Evolutionary conservation across 2,329 filamentous ascomycete species (phyloP), one percentile per base, ranked within the genome.

Genomic region (Exophiala bonariae): DNA sequence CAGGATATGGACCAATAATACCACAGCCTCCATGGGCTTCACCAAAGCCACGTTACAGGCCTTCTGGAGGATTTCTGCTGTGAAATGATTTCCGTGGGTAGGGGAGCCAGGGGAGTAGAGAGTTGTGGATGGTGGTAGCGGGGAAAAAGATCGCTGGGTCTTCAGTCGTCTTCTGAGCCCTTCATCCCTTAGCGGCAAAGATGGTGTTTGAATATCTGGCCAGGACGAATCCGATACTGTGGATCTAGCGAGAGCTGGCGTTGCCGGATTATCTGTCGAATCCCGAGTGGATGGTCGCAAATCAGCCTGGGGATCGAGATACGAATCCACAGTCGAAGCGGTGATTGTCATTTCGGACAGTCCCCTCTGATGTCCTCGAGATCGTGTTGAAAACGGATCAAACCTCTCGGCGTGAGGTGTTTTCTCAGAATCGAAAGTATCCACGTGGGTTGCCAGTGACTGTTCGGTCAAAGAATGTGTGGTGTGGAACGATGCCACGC

Each of bases 1-100:
- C 1, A 90, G 88, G 47, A 96, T 88, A 46, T 83, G 82, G 3
- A 96, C 77, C 76, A 96, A 90, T 32, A 95, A 73, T 19, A 81
- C 76, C 28, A 95, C 79, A 2, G 95, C 77, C 59, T 91, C 82
- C 26, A 85, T 80, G 0, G 91, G 89, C n/a, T 89, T 89, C 0
- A 87, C 83, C 11, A 96, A 71, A 3, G 95, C 77, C 22, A 93
- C 77, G 41, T 87, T 83, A 54, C 81, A 83, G 0, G 89, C 90
- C 67, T 88, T 91, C 46, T 85, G 80, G 19, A 95, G 78, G 22
- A 95, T 79, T 3, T 82, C 78, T 41, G 80, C 72, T 1, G 82
- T 79, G 22, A 86, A 70, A 34, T 70, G 65, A 38, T 69, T 61
- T n/a, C 41, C 44, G 18, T 50, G 46, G 7, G 39, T 46, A 5